Evolutionary conservation across 208 protist species (phyloP).

Genomic region (Vickermania ingenoplastis): DNA sequence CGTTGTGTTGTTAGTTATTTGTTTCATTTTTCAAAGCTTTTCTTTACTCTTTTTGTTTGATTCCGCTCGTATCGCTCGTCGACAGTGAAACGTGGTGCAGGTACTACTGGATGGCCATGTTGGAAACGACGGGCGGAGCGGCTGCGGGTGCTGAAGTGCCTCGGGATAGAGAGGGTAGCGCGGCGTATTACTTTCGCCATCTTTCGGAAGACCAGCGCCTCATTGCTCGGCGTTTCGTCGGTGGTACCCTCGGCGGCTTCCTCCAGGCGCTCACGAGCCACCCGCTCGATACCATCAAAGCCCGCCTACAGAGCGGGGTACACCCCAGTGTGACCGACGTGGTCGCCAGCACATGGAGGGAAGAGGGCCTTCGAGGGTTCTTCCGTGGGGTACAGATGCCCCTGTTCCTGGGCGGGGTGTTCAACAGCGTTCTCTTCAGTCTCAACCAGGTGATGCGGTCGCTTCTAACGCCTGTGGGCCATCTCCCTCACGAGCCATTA

Average conservation of each 20-base stretch:
- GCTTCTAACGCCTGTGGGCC: constrained; percentile 24
- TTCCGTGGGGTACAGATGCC: constrained; percentile 50
- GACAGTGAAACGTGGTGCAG: no score
- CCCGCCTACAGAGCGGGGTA: constrained; percentile 50
- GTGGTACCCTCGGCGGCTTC: constrained; percentile 48
- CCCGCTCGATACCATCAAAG: constrained; percentile 69
- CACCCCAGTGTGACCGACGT: constrained; percentile 36
- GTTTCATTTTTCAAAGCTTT: no score
- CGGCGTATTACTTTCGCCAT: no score
- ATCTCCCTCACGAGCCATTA: constrained; percentile 15
- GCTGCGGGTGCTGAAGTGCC: no score
- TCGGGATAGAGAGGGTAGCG: no score
- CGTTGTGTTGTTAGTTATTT: no score
- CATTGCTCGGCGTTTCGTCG: constrained; percentile 28
- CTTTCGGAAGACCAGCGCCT: neutral
- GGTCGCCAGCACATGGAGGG: constrained; percentile 23
- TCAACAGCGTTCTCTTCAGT: constrained; percentile 66
- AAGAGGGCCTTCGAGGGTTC: constrained; percentile 50
- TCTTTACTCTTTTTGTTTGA: no score
- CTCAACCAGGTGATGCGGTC: constrained; percentile 55
- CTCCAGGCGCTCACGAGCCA: constrained; percentile 55
- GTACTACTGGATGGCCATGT: no score
- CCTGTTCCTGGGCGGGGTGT: constrained; percentile 41
- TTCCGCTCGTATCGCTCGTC: no score
- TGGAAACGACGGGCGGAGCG: no score